Base-by-base conservation (phyloP, 805 yeast genomes). In the Nakazawaea wickerhamii region DNA sequence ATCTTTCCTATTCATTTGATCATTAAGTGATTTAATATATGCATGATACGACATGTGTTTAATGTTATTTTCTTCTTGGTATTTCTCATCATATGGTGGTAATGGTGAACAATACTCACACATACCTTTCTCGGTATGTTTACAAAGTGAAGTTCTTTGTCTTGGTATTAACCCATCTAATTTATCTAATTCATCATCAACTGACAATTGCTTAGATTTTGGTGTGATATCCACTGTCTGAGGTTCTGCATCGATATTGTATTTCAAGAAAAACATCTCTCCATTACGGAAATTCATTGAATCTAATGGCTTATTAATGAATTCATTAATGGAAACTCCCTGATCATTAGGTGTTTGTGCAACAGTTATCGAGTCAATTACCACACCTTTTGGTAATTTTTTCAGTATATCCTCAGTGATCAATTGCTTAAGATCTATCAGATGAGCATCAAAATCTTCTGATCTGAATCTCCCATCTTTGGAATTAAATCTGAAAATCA, bases 91-190 rank as follows among this genome's bases (percentile, higher is more conserved):
- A 87, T 91, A 93, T 2, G 99, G 98, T 27, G 96, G 96, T 40
- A 93, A 65, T 0, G 98, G 96, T 26, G 95, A 79, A 60, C 98
- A 93, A 58, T 89, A 88, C 56, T 93, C 99, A 61, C 99, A 93
- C 98, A 93, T 93, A 2, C 98, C 99, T 53, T 82, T 83, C 30
- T 81, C 91, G 3, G 91, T 84, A 59, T 93, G 99, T 46, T 81
- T 76, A 61, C 99, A 91, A 48, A 89, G 65, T 2, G 60, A 53
- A 1, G 87, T 75, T 48, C 68, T 71, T 28, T 67, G 62, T 26
- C 99, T 72, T 22, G 71, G 61, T 43, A 93, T 87, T 43, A 84
- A 65, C 0, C 99, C 99, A 34, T 75, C 73, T 42, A 76, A 71
- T 22, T 67, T 68, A 39, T 83, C 90, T 26, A 90, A 67, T 9